Base-by-base conservation (phyloP, 2,329 filamentous ascomycete species). In the Emericellopsis cladophorae region DNA sequence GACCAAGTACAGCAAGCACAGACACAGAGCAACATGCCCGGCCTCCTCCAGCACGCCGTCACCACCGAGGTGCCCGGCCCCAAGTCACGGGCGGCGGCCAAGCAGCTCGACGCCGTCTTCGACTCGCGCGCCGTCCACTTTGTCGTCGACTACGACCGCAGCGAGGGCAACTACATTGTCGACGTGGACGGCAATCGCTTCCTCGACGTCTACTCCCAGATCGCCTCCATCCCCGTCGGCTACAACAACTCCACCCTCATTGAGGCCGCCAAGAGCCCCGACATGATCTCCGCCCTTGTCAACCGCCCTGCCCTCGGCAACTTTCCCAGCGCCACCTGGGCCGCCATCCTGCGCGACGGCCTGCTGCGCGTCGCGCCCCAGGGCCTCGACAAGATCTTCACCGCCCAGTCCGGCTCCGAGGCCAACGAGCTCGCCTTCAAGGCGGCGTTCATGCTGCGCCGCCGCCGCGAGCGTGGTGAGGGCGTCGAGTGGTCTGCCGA, bases 401-500 rank as follows among this genome's bases (percentile, higher is more conserved):
- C 84, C 37, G 83, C 77, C 39, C 78, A 82, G 65, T 75, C 83
- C 35, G 84, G 84, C 44, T 87, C 82, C 29, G 84, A 90, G 56
- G 84, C 84, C 59, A 89, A 89, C 61, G 84, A 90, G 63, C 79
- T 84, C 38, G 84, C 84, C 42, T 90, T 84, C 72, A 90, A 90
- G 66, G 84, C 84, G 12, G 83, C 84, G 22, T 88, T 89, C 65
- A 90, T 90, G 80, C 86, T 78, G 66, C 78, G 78, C 59, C 72
- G 80, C 39, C 81, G 82, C 54, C 70, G 76, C 45, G 68, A 86
- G 67, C 81, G 84, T 51, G 82, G 81, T 32, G 66, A 76, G 42
- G 62, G 77, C 37, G 80, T 74, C 34, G 81, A 84, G 24, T 89
- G 87, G 66, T 77, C 78, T 6, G 64, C 73, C 23, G 75, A 83